These are phyloP conservation scores for Populus tomentosa DNA, from an alignment of 441 rosid genomes.

Conservation along the genomic window DNA sequence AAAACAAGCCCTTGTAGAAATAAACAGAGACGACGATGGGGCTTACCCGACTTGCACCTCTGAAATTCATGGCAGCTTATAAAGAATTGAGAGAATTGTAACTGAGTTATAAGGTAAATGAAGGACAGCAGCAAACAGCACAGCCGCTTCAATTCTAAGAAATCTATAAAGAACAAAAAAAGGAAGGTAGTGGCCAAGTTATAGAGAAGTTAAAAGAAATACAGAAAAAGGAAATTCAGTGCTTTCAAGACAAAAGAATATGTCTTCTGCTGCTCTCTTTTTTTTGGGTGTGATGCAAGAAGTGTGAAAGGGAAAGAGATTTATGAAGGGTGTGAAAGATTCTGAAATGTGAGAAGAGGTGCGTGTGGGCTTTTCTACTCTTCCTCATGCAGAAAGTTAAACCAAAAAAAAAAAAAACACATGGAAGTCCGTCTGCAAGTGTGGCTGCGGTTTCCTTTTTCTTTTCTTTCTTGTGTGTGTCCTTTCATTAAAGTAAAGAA, in stretches of 20 bases:
- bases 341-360: neutral
- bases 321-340: conserved; percentile 6
- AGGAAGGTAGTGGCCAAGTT: too few species aligned
- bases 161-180: too few species aligned
- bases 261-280: too few species aligned
- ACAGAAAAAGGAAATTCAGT: too few species aligned
- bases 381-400: neutral
- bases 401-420: neutral
- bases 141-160: too few species aligned
- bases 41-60: conserved; percentile 28
- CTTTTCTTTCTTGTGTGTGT: neutral
- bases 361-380: neutral
- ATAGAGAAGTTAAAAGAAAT: too few species aligned
- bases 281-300: too few species aligned
- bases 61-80: conserved; percentile 30
- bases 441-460: neutral
- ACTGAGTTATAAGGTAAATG: too few species aligned
- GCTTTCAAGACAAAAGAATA: too few species aligned
- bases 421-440: too few species aligned
- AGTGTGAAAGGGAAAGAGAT: neutral
- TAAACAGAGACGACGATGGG: neutral
- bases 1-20: neutral
- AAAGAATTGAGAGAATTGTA: neutral
- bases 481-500: neutral
- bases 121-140: too few species aligned